Evolutionary conservation across 495 filamentous ascomycete genomes (phyloP).

Genomic region (Daldinia loculata): DNA sequence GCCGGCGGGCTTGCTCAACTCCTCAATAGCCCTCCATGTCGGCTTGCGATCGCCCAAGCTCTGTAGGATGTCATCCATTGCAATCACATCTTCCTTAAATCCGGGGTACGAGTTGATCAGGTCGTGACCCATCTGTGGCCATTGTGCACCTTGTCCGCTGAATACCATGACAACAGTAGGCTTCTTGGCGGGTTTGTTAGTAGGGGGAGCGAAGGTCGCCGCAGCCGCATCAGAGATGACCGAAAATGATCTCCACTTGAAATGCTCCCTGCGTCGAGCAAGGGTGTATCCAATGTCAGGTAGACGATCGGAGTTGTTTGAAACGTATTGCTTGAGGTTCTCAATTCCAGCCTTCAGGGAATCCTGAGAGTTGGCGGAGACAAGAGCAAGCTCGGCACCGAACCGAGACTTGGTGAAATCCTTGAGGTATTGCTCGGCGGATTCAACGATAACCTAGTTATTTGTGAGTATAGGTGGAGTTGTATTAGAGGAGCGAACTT

Average conservation of each 20-base stretch:
- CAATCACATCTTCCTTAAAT: not conserved
- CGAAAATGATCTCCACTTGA: not conserved
- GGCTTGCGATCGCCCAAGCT: not conserved
- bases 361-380: conserved; percentile 6
- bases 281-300: conserved; percentile 1
- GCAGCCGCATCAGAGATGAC: not conserved
- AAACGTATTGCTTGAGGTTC: conserved; percentile 2
- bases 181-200: not conserved
- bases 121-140: conserved; percentile 13
- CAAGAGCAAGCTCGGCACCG: not conserved
- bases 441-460: conserved; percentile 7
- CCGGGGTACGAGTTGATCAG: not conserved
- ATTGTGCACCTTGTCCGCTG: conserved; percentile 29
- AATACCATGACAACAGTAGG: conserved; percentile 15
- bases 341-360: not conserved
- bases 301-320: not conserved
- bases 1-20: not conserved
- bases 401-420: not conserved
- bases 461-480: not conserved
- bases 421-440: not conserved
- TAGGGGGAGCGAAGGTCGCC: not conserved
- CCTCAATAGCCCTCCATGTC: not conserved
- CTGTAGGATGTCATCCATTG: not conserved
- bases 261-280: not conserved
- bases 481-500: not conserved